Conservation (phyloP, 139 green algal genomes). For the Mychonastes homosphaera region DNA sequence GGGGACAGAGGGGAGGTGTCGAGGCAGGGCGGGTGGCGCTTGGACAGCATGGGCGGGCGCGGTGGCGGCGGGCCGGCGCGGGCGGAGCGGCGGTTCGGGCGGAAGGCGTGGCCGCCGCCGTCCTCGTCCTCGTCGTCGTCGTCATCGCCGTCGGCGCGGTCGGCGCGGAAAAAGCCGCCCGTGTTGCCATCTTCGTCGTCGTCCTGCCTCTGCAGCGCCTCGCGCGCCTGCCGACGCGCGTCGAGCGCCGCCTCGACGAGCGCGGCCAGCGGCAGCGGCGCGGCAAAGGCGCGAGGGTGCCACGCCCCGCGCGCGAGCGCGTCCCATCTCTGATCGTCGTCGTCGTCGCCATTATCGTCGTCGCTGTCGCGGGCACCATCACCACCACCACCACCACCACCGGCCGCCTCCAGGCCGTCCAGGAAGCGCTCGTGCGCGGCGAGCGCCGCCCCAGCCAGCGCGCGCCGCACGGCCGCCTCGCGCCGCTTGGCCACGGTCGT, state of each 20-base stretch:
- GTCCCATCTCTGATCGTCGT: no score
- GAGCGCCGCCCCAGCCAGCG: constrained; percentile 19
- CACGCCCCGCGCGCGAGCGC: constrained; percentile 14
- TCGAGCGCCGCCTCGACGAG: no score
- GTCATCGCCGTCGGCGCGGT: neutral
- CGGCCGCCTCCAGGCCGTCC: neutral
- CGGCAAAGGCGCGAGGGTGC: no score
- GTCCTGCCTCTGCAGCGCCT: no score
- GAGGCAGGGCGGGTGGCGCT: constrained; percentile 29
- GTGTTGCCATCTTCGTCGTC: no score
- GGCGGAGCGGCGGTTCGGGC: constrained; percentile 11
- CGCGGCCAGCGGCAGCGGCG: no score
- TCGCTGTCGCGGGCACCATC: neutral
- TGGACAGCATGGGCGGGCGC: constrained; percentile 4
- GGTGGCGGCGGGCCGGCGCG: constrained; percentile 19
- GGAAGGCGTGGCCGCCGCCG: neutral
- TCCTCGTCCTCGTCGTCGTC: neutral
- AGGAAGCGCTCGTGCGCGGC: constrained; percentile 19
- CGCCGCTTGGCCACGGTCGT: no score
- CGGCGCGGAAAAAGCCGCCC: constrained; percentile 5
- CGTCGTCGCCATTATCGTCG: neutral
- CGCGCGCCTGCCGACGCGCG: no score
- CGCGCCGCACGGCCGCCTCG: constrained; percentile 26
- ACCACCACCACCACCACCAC: neutral
- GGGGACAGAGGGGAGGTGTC: constrained; percentile 29